Percentiles rank a stretch among this genome's conserved stretches.
Conservation (phyloP, 1,284 basidiomycete genomes). For the Trichosporon faecale region DNA sequence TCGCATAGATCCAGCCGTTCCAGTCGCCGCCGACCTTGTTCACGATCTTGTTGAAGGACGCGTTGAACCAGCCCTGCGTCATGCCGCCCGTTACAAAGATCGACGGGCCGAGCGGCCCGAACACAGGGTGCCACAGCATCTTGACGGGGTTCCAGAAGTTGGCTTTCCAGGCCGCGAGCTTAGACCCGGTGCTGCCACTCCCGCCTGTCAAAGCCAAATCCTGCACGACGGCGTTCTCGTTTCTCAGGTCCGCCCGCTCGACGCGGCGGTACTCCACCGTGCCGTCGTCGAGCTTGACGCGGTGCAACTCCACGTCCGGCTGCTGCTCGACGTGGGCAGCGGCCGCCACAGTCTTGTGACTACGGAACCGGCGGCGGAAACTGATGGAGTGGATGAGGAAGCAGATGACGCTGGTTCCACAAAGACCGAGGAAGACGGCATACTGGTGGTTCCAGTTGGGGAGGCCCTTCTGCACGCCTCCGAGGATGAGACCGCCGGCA, state of each 20-base stretch:
- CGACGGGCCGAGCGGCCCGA: slow-evolving; percentile 18
- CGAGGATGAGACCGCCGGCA: slow-evolving; percentile 22
- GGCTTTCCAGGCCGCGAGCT: slow-evolving; percentile 11
- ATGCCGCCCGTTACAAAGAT: slow-evolving; percentile 25
- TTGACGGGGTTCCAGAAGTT: slow-evolving; percentile 22
- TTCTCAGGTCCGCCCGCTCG: slow-evolving; percentile 13
- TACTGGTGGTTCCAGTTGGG: slow-evolving; percentile 25
- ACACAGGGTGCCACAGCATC: slow-evolving; percentile 24
- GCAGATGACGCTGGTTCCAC: slow-evolving; percentile 13
- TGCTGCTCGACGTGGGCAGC: not conserved
- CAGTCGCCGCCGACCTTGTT: slow-evolving; percentile 22
- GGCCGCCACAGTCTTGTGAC: not conserved
- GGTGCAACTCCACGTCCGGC: slow-evolving; percentile 1
- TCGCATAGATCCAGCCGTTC: slow-evolving; percentile 27
- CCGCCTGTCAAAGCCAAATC: slow-evolving; percentile 17
- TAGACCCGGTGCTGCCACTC: slow-evolving; percentile 3
- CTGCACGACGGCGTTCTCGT: slow-evolving; percentile 23
- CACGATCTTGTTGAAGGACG: slow-evolving; percentile 24
- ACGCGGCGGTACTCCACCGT: slow-evolving; percentile 20
- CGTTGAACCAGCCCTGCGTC: slow-evolving; percentile 27
- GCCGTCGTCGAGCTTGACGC: slow-evolving; percentile 20
- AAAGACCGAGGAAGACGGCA: slow-evolving; percentile 20
- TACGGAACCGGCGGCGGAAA: slow-evolving; percentile 22
- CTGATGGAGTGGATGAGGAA: slow-evolving; percentile 18
- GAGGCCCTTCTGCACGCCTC: slow-evolving; percentile 20